Percentiles rank a stretch among this genome's conserved stretches.
phyloP scores from a whole-genome alignment of 352 stramenopile genomes.

The Phytophthora citricola region DNA sequence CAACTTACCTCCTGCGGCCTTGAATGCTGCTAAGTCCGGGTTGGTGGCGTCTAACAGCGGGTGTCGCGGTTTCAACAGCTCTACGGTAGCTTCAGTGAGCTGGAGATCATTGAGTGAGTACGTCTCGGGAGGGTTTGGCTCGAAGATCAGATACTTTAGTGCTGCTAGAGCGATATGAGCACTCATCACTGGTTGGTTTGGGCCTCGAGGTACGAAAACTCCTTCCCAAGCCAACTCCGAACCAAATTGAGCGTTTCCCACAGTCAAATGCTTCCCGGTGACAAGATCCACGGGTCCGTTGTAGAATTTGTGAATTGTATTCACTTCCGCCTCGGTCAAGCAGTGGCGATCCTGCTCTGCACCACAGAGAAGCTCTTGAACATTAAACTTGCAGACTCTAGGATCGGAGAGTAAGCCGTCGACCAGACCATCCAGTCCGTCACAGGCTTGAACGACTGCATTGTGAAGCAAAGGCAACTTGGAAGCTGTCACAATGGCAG shows the following conservation, averaged over 20 bases:
- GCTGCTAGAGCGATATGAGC: slow-evolving; percentile 38
- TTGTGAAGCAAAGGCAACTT: slow-evolving; percentile 37
- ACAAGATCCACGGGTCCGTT: slow-evolving; percentile 33
- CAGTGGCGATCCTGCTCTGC: slow-evolving; percentile 22
- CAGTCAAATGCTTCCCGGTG: slow-evolving; percentile 36
- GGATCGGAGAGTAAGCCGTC: slow-evolving; percentile 44
- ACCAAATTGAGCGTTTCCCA: slow-evolving; percentile 43
- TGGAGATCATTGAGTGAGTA: slow-evolving; percentile 45
- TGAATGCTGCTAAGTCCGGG: slow-evolving; percentile 43
- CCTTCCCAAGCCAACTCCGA: slow-evolving; percentile 42
- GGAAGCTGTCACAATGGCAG: slow-evolving; percentile 29
- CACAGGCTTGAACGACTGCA: slow-evolving; percentile 37
- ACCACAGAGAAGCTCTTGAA: slow-evolving; percentile 20
- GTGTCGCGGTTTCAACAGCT: slow-evolving; percentile 38
- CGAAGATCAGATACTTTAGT: slow-evolving; percentile 46
- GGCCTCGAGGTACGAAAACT: slow-evolving; percentile 36
- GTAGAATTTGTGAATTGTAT: slow-evolving; percentile 47
- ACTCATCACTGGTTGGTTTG: slow-evolving; percentile 31
- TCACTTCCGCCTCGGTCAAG: slow-evolving; percentile 39
- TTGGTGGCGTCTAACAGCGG: slow-evolving; percentile 42
- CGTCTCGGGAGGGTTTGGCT: slow-evolving; percentile 31
- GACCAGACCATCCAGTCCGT: slow-evolving; percentile 35
- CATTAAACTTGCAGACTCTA: slow-evolving; percentile 39
- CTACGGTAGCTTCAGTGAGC: slow-evolving; percentile 37
- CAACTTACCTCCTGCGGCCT: slow-evolving; percentile 40